A percentile compares a stretch with the other conserved stretches of the same genome.
Evolutionary conservation across 2,329 filamentous ascomycete genomes (phyloP).

Genomic region (Gnomoniopsis smithogilvyi): DNA sequence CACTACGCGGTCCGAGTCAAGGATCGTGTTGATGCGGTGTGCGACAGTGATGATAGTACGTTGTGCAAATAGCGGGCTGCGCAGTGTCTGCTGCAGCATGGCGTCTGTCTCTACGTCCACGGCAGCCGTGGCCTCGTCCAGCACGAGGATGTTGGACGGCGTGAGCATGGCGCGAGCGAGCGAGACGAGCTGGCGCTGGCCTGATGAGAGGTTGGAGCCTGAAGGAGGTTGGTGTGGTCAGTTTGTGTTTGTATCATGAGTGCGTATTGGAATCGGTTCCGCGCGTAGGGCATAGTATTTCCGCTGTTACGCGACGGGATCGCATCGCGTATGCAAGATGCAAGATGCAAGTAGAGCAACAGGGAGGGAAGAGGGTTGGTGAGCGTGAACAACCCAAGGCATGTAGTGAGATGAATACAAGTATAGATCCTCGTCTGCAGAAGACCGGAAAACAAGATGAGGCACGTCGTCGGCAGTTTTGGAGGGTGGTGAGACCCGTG

Average conservation of each 20-base stretch:
- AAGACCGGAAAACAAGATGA: neutral
- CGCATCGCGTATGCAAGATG: conserved; percentile 9
- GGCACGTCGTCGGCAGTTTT: conserved; percentile 12
- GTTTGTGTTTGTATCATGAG: conserved; percentile 5
- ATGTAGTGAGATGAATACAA: neutral
- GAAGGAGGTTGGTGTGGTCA: conserved; percentile 19
- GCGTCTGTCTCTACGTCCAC: conserved; percentile 68
- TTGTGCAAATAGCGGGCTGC: conserved; percentile 72
- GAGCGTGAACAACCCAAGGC: neutral
- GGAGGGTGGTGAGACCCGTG: conserved; percentile 6
- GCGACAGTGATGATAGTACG: conserved; percentile 98
- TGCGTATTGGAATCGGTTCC: conserved; percentile 2
- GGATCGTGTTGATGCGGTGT: conserved; percentile 96
- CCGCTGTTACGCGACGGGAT: conserved; percentile 5
- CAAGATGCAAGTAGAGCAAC: neutral
- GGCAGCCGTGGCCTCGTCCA: conserved; percentile 91
- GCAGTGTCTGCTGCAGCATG: conserved; percentile 61
- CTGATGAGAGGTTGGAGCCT: conserved; percentile 94
- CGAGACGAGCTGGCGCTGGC: conserved; percentile 91
- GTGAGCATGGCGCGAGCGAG: conserved; percentile 91
- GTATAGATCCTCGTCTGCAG: neutral
- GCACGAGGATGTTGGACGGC: conserved; percentile 92
- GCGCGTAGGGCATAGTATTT: neutral
- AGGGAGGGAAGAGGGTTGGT: neutral
- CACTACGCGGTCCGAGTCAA: conserved; percentile 84